These are phyloP conservation scores for Calonectria pseudoreteaudii DNA, from an alignment of 2,329 filamentous ascomycete genomes.

Conservation along the genomic window DNA sequence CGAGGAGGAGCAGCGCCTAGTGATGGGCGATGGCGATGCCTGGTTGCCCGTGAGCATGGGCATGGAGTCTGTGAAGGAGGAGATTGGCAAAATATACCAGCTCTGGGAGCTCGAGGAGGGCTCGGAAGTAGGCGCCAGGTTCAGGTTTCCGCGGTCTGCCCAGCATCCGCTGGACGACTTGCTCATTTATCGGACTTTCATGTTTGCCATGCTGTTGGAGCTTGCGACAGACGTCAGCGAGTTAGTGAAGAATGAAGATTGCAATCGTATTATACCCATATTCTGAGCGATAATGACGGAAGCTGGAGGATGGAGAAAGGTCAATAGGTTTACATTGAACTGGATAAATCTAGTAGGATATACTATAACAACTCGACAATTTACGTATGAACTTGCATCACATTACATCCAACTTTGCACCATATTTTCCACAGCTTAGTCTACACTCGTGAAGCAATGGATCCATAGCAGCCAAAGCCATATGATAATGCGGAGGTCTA, in stretches of 20 bases:
- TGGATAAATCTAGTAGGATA: background rate
- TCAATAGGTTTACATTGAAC: background rate
- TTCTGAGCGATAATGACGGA: background rate
- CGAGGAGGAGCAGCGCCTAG: background rate
- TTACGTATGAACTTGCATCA: background rate
- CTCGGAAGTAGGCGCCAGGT: background rate
- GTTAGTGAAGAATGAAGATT: background rate
- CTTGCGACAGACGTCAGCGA: background rate
- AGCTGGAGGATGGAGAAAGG: too few species aligned
- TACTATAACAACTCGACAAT: background rate
- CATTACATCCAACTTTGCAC: background rate
- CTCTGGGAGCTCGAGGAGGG: background rate
- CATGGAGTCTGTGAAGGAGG: background rate
- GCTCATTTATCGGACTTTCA: background rate
- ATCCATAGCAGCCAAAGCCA: background rate
- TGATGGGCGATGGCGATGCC: background rate
- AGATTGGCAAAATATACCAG: background rate
- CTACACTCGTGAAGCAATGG: background rate
- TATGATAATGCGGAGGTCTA: background rate
- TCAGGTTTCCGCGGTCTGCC: background rate
- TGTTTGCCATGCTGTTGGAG: background rate
- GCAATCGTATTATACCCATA: conserved; percentile 8
- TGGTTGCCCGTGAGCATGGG: background rate
- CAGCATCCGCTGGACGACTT: background rate
- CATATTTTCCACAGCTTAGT: background rate